Conservation (phyloP, 2,329 filamentous ascomycete species). For the Rhynchosporium agropyri region DNA sequence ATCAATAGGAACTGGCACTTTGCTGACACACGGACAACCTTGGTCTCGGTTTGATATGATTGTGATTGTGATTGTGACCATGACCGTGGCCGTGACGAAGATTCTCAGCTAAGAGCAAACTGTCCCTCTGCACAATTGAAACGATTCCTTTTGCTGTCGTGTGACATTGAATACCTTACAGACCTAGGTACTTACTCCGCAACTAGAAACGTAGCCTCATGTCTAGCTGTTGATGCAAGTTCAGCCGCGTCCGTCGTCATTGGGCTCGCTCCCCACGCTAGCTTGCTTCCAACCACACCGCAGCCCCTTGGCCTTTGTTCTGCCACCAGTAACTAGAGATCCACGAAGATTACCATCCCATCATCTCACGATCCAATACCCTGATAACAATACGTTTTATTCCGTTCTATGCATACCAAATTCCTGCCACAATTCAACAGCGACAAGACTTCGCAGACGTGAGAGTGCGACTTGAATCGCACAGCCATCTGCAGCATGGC, state of each 20-base stretch:
- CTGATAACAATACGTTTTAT: not conserved
- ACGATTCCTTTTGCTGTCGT: conserved; percentile 16
- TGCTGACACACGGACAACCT: not conserved
- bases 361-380: not conserved
- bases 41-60: not conserved
- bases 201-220: conserved; percentile 19
- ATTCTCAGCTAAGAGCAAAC: too few species aligned
- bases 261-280: conserved; percentile 20
- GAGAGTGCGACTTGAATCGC: conserved; percentile 10
- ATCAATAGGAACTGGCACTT: conserved; percentile 21
- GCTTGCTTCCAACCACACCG: conserved; percentile 16
- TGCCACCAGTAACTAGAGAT: conserved; percentile 12
- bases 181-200: too few species aligned
- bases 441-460: not conserved
- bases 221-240: not conserved
- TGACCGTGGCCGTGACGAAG: too few species aligned
- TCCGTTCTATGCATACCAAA: not conserved
- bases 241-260: conserved; percentile 27
- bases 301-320: conserved; percentile 21
- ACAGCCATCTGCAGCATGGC: conserved; percentile 47
- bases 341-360: conserved; percentile 9
- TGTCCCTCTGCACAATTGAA: not conserved
- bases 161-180: conserved; percentile 11
- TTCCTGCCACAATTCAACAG: not conserved
- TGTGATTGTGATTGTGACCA: not conserved